A percentile compares a stretch with the other conserved stretches of the same genome.
Conservation (phyloP, 2,329 filamentous ascomycete genomes). For the Aspergillus melleus region DNA sequence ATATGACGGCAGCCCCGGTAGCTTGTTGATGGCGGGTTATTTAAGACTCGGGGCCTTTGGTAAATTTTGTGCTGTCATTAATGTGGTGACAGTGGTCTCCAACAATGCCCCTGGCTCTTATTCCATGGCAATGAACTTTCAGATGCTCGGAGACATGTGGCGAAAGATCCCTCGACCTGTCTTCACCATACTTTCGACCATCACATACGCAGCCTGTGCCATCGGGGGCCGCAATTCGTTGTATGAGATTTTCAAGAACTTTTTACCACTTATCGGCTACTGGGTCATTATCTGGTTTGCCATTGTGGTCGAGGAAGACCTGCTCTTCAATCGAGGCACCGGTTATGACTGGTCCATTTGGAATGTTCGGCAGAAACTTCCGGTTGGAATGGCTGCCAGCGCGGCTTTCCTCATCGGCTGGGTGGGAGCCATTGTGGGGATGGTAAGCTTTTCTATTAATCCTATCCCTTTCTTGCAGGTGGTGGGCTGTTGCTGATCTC, state of each 20-base stretch:
- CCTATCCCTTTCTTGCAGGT: background rate
- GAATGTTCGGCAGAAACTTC: conserved; percentile 39
- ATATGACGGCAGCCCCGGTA: conserved; percentile 33
- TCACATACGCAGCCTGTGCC: conserved; percentile 45
- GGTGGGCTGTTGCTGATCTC: conserved; percentile 3
- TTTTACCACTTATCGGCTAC: conserved; percentile 50
- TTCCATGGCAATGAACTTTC: conserved; percentile 47
- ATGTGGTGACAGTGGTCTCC: conserved; percentile 44
- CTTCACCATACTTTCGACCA: conserved; percentile 43
- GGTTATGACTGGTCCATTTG: conserved; percentile 45
- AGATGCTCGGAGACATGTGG: conserved; percentile 42
- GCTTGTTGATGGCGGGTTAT: conserved; percentile 41
- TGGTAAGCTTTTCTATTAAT: conserved; percentile 28
- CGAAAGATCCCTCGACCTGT: conserved; percentile 43
- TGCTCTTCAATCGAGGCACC: conserved; percentile 42
- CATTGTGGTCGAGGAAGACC: conserved; percentile 44
- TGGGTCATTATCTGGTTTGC: conserved; percentile 47
- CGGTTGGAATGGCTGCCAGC: conserved; percentile 43
- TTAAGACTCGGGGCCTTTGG: conserved; percentile 43
- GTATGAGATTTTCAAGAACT: conserved; percentile 47
- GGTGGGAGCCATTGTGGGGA: conserved; percentile 42
- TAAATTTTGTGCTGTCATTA: conserved; percentile 44
- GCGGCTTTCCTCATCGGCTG: conserved; percentile 40
- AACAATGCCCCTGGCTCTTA: conserved; percentile 49
- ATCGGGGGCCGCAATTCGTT: conserved; percentile 46